phyloP scores from a whole-genome alignment of 2,329 filamentous ascomycete genomes.

The Aspergillus latus region DNA sequence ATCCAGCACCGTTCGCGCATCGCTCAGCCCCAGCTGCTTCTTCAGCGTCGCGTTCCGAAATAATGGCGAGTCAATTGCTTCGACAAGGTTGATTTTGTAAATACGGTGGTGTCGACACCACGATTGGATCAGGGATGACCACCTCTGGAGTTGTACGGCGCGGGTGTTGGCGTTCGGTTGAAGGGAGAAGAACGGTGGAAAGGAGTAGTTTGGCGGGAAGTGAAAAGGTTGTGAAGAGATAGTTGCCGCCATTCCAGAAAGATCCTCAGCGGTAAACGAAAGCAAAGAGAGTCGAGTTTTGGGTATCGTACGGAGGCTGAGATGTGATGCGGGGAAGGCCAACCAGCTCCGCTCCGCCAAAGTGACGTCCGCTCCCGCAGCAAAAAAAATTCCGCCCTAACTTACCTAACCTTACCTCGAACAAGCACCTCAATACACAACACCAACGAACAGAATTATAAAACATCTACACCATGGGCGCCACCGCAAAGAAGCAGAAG shows the following conservation, averaged over 20 bases:
- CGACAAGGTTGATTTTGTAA: slow-evolving; percentile 70
- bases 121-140: slow-evolving; percentile 78
- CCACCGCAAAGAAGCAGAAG: slow-evolving; percentile 47
- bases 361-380: slow-evolving; percentile 2
- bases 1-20: slow-evolving; percentile 55
- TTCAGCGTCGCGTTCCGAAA: slow-evolving; percentile 52
- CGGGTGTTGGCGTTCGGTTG: slow-evolving; percentile 49
- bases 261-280: too few relatives aligned
- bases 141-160: slow-evolving; percentile 66
- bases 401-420: background rate
- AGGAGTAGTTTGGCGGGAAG: slow-evolving; percentile 46
- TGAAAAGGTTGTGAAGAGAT: slow-evolving; percentile 30
- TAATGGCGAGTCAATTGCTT: slow-evolving; percentile 58
- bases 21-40: slow-evolving; percentile 51
- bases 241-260: background rate
- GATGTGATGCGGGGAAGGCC: slow-evolving; percentile 9
- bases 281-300: too few relatives aligned
- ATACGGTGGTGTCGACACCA: slow-evolving; percentile 79
- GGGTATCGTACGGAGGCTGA: background rate
- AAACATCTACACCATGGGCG: background rate
- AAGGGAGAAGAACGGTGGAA: slow-evolving; percentile 56
- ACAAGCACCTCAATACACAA: background rate
- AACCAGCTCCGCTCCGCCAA: slow-evolving; percentile 1
- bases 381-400: slow-evolving; percentile 8
- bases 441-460: background rate